Evolutionary conservation across 2,329 filamentous ascomycete species (phyloP).

Genomic region (Penicillium sp.): DNA sequence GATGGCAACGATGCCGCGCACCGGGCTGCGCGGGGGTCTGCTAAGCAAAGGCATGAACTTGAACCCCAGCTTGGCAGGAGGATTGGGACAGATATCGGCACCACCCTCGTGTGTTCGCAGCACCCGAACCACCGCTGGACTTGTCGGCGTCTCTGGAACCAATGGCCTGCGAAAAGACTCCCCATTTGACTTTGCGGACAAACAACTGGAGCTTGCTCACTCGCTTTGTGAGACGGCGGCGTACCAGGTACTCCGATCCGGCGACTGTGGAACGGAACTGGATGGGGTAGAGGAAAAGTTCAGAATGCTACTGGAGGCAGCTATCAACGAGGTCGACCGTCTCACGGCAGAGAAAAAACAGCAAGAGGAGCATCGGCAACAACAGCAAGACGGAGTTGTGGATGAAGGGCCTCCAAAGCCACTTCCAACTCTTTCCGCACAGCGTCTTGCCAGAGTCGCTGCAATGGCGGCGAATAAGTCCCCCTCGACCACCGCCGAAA

Average conservation of each 20-base stretch:
- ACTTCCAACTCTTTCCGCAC: conserved; percentile 14
- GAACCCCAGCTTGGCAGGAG: conserved; percentile 4
- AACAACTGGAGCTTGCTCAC: conserved; percentile 74
- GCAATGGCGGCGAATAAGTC: conserved; percentile 22
- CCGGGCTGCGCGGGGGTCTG: conserved; percentile 22
- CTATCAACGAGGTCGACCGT: conserved; percentile 58
- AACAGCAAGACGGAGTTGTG: conserved; percentile 7
- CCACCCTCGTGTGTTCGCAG: conserved; percentile 26
- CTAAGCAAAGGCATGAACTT: conserved; percentile 10
- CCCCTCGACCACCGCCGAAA: conserved; percentile 15
- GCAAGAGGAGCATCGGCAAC: conserved; percentile 19
- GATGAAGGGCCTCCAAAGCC: conserved; percentile 11
- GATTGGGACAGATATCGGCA: conserved; percentile 1
- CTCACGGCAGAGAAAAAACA: conserved; percentile 50
- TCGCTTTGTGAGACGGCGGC: conserved; percentile 79
- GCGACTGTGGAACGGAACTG: conserved; percentile 76
- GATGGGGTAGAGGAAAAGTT: conserved; percentile 64
- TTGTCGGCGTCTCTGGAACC: conserved; percentile 21
- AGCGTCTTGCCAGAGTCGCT: conserved; percentile 20
- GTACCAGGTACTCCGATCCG: conserved; percentile 83
- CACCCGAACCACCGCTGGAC: conserved; percentile 20
- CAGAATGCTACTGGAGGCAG: conserved; percentile 58
- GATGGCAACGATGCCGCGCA: conserved; percentile 46
- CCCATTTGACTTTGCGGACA: conserved; percentile 70
- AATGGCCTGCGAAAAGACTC: conserved; percentile 47